A percentile compares a stretch with the other conserved stretches of the same genome.
These are phyloP conservation scores for Aspergillus viridinutans DNA, from an alignment of 2,329 filamentous ascomycete species.

Conservation along the genomic window DNA sequence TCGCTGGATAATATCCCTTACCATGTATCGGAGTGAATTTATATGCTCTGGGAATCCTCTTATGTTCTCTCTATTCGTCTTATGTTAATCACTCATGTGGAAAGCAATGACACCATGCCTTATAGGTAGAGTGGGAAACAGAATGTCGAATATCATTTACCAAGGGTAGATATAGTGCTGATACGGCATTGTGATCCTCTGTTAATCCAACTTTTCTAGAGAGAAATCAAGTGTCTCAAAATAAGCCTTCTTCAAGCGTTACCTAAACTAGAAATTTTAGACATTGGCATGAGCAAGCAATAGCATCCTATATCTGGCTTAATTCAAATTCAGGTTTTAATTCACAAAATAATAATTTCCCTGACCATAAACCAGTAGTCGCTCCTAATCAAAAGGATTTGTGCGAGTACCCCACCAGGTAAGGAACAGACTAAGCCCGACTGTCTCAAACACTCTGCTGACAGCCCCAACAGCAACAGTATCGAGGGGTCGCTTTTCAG, in stretches of 20 bases:
- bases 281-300: not conserved
- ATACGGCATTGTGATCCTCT: not conserved
- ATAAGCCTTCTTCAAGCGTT: not conserved
- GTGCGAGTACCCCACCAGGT: slow-evolving; percentile 97
- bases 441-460: slow-evolving; percentile 84
- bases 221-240: not conserved
- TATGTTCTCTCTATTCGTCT: not conserved
- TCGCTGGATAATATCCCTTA: not conserved
- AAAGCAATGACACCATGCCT: not conserved
- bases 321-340: not conserved
- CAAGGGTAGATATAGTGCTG: too few species aligned
- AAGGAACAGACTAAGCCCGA: slow-evolving; percentile 85
- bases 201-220: not conserved
- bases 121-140: not conserved
- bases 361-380: not conserved
- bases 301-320: not conserved
- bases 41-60: not conserved
- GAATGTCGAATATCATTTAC: not conserved
- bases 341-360: not conserved
- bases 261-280: not conserved
- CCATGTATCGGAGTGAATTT: not conserved
- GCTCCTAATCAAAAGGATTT: slow-evolving; percentile 75
- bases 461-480: slow-evolving; percentile 80
- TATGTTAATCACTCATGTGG: not conserved
- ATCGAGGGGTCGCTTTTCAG: slow-evolving; percentile 88